These are phyloP conservation scores for Schizothecium vesticola DNA, from an alignment of 495 filamentous ascomycete species.

Conservation along the genomic window DNA sequence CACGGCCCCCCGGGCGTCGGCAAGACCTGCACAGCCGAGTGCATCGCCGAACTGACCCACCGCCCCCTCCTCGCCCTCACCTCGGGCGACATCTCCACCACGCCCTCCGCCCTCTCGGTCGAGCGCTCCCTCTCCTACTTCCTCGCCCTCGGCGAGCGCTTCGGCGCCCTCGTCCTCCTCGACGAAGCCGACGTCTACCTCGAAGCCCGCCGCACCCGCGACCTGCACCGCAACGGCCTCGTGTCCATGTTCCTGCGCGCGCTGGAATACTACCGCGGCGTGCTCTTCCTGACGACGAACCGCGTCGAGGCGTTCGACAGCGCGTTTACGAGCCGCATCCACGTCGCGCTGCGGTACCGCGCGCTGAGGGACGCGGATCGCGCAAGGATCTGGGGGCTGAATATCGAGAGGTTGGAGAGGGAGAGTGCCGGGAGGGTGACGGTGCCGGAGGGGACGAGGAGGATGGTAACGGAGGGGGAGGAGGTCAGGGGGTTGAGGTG, in stretches of 20 bases:
- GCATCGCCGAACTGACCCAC: slow-evolving; percentile 34
- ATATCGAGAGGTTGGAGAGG: slow-evolving; percentile 37
- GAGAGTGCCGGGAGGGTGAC: slow-evolving; percentile 28
- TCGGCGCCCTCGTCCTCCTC: slow-evolving; percentile 38
- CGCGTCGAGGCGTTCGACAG: slow-evolving; percentile 38
- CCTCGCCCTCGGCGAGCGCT: slow-evolving; percentile 36
- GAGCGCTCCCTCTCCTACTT: slow-evolving; percentile 38
- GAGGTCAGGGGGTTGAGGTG: slow-evolving; percentile 28
- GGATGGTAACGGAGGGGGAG: slow-evolving; percentile 25
- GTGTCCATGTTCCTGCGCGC: slow-evolving; percentile 57
- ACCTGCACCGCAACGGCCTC: slow-evolving; percentile 71
- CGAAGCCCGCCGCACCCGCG: slow-evolving; percentile 63
- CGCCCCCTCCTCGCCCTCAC: slow-evolving; percentile 37
- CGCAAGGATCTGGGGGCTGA: slow-evolving; percentile 34
- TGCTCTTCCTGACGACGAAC: slow-evolving; percentile 42
- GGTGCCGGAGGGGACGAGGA: slow-evolving; percentile 25
- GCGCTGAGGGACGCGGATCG: slow-evolving; percentile 31
- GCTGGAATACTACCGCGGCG: slow-evolving; percentile 40
- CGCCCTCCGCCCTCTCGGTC: slow-evolving; percentile 22
- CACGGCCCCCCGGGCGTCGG: slow-evolving; percentile 50
- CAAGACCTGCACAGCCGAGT: slow-evolving; percentile 46
- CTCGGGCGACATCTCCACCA: slow-evolving; percentile 33
- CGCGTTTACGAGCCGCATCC: slow-evolving; percentile 40
- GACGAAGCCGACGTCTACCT: slow-evolving; percentile 46
- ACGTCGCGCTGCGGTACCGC: slow-evolving; percentile 39